Conservation (phyloP, 179 eudicot genomes). For the Drosera spatulata region DNA sequence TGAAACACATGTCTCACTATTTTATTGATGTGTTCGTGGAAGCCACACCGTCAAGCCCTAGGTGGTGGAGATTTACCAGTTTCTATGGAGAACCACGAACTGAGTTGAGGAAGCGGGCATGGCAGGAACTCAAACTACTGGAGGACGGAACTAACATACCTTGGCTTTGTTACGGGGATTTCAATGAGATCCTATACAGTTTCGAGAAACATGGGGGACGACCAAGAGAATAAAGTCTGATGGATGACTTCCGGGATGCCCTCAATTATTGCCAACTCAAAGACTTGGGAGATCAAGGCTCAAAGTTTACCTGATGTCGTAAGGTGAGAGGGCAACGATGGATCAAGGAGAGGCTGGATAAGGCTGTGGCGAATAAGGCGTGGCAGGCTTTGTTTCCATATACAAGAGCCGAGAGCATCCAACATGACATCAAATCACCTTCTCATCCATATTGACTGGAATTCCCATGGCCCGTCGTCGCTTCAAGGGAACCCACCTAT, state of each 20-base stretch:
- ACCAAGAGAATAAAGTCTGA: not conserved
- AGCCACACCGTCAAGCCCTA: not conserved
- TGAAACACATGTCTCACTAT: not conserved
- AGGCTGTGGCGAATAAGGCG: too few species aligned
- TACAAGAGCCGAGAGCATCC: too few species aligned
- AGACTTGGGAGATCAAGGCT: not conserved
- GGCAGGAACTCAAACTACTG: not conserved
- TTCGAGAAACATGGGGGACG: not conserved
- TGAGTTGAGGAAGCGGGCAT: too few species aligned
- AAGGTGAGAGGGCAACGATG: not conserved
- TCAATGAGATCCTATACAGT: not conserved
- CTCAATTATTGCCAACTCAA: not conserved
- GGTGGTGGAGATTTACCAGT: not conserved
- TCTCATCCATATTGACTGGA: too few species aligned
- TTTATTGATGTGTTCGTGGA: not conserved
- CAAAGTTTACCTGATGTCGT: not conserved
- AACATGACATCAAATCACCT: too few species aligned
- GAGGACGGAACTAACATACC: not conserved
- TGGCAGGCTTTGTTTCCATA: too few species aligned
- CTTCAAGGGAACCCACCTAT: too few species aligned
- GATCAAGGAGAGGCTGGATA: not conserved
- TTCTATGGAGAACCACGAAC: not conserved
- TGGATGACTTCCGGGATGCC: not conserved
- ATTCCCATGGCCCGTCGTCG: too few species aligned
- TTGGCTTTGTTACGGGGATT: too few species aligned